These are phyloP conservation scores for Lichtheimia ornata DNA, from an alignment of 371 early-diverging fungal genomes.

Conservation along the genomic window DNA sequence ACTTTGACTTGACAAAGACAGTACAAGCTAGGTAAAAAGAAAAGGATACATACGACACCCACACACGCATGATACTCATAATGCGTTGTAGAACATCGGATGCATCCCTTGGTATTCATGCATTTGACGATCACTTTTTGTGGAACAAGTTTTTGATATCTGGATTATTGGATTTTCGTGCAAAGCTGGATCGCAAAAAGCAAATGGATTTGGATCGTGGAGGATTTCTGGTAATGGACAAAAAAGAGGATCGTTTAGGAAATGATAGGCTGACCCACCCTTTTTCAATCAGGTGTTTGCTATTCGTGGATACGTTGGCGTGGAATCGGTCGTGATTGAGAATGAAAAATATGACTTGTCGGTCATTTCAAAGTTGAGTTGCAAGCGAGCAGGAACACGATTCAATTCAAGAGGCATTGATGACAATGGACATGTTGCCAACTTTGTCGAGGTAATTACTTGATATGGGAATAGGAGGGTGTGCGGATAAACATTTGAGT, in stretches of 20 bases:
- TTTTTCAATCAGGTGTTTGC: conserved; percentile 46
- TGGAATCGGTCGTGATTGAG: conserved; percentile 40
- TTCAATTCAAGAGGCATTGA: conserved; percentile 97
- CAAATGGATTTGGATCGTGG: conserved; percentile 70
- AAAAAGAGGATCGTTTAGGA: background rate
- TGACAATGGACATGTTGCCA: conserved; percentile 96
- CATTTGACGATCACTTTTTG: conserved; percentile 74
- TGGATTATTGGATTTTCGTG: conserved; percentile 74
- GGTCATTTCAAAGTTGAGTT: conserved; percentile 91
- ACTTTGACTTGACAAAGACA: conserved; percentile 74
- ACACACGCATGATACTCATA: background rate
- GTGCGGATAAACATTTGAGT: background rate
- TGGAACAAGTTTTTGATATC: conserved; percentile 90
- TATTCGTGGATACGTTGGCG: conserved; percentile 72
- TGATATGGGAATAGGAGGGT: background rate
- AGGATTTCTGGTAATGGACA: conserved; percentile 63
- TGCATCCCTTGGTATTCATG: conserved; percentile 45
- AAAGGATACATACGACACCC: background rate
- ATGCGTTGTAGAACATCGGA: conserved; percentile 34
- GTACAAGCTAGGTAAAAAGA: conserved; percentile 60
- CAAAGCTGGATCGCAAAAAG: conserved; percentile 63
- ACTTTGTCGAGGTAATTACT: conserved; percentile 90
- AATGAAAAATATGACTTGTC: conserved; percentile 59
- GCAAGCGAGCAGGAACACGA: conserved; percentile 94
- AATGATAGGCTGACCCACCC: background rate